Evolutionary conservation across 257 asterid species (phyloP), one percentile per base, ranked within the genome.

Genomic region (Plantago major): DNA sequence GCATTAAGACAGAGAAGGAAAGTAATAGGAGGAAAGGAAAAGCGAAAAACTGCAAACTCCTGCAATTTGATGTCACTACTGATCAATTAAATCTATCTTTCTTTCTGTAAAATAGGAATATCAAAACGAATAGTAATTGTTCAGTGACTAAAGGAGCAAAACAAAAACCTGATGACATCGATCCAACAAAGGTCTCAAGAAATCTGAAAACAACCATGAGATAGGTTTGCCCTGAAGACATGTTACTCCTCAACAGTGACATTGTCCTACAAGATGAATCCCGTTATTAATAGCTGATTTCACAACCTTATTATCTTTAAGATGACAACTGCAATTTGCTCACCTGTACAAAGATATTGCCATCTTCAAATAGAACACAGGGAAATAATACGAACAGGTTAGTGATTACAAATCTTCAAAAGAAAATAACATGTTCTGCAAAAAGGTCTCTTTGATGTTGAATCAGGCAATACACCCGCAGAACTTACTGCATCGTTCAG

Each of bases 271-370:
- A 67, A 68, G 66, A 68, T 69, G 64, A 28, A 60, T 30, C 56
- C 46, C 15, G 58, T 51, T 60, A 63, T 68, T 17, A 72, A 40
- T 46, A 26, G 63, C 71, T 55, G 13, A 66, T 56, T 56, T 58
- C 53, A 60, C 69, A 70, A 77, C 42, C 65, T 42, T 56, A 69
- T 59, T 56, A 57, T 53, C 47, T 68, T 16, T 62, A 62, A 63
- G 58, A 55, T 54, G 57, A 69, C 30, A 58, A 38, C 55, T 58
- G 54, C 33, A 51, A 62, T 65, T 63, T 59, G 72, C 94, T 76
- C 65, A 93, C 99, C 97, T 82, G 85, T 93, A 93, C 83, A 89
- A 72, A 55, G 99, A 93, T 67, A 93, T 93, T 58, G 99, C 99
- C 95, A 93, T 93, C 99, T 93, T 82, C 87, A 78, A 70, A 78